Evolutionary conservation across 371 early-diverging fungal species (phyloP).

Genomic region (Mucor saturninus): DNA sequence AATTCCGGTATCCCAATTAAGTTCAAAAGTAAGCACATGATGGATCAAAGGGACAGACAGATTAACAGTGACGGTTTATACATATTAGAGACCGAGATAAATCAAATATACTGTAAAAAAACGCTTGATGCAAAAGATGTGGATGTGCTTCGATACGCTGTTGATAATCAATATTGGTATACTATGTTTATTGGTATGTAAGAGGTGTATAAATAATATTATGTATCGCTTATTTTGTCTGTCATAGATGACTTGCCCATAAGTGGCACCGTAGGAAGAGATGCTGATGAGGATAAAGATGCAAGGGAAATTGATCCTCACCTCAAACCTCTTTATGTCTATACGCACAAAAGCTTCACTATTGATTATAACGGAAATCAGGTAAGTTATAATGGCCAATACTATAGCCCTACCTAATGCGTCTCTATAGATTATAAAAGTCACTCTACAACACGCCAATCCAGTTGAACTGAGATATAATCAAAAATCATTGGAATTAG

Average conservation of each 20-base stretch:
- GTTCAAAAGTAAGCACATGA: conserved; percentile 49
- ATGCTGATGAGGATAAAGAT: conserved; percentile 27
- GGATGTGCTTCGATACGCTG: conserved; percentile 65
- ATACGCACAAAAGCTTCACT: conserved; percentile 66
- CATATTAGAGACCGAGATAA: conserved; percentile 27
- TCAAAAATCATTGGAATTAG: conserved; percentile 40
- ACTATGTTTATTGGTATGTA: conserved; percentile 71
- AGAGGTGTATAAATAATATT: background rate
- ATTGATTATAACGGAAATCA: conserved; percentile 67
- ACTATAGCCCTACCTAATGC: background rate
- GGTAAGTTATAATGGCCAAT: conserved; percentile 23
- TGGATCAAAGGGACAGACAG: too few relatives aligned
- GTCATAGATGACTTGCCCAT: conserved; percentile 63
- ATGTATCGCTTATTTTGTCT: background rate
- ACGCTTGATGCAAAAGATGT: conserved; percentile 51
- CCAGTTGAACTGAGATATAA: conserved; percentile 40
- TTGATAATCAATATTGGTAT: conserved; percentile 71
- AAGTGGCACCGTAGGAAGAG: conserved; percentile 52
- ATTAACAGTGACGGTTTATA: too few relatives aligned
- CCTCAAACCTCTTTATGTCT: conserved; percentile 46
- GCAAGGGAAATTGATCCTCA: conserved; percentile 32
- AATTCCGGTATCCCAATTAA: conserved; percentile 74
- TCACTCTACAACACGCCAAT: conserved; percentile 45
- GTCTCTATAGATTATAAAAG: conserved; percentile 56
- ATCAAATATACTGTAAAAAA: conserved; percentile 51